phyloP scores from a whole-genome alignment of 1,284 basidiomycete species.

The Marasmius tenuissimus region DNA sequence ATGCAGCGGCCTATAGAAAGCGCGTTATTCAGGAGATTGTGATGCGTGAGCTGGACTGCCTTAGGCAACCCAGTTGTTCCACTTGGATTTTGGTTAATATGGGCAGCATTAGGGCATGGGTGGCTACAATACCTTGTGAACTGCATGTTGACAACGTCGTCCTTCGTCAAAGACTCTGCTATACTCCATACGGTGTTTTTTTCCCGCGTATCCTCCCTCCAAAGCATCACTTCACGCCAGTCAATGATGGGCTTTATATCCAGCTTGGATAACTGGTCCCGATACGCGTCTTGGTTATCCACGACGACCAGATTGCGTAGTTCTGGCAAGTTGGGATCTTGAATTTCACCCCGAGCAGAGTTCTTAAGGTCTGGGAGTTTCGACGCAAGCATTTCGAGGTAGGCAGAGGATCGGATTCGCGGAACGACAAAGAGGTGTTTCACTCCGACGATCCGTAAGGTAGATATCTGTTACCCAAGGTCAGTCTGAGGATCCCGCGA shows the following conservation, averaged over 20 bases:
- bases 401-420: conserved; percentile 62
- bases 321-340: conserved; percentile 58
- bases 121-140: conserved; percentile 67
- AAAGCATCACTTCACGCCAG: conserved; percentile 66
- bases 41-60: conserved; percentile 77
- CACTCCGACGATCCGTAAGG: conserved; percentile 68
- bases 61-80: conserved; percentile 81
- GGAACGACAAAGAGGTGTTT: conserved; percentile 76
- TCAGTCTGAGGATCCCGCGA: background rate
- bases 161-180: conserved; percentile 41
- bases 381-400: conserved; percentile 56
- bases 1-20: conserved; percentile 72
- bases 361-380: conserved; percentile 59
- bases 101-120: background rate
- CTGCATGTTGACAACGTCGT: conserved; percentile 81
- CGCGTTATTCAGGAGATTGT: conserved; percentile 78
- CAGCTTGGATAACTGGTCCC: conserved; percentile 37
- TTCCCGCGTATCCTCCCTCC: conserved; percentile 53
- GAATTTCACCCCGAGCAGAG: conserved; percentile 55
- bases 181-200: conserved; percentile 39
- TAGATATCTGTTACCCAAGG: conserved; percentile 43
- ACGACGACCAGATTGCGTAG: conserved; percentile 71
- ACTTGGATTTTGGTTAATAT: conserved; percentile 33
- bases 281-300: conserved; percentile 52
- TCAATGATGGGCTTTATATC: conserved; percentile 55